phyloP scores from a whole-genome alignment of 805 yeast genomes.

The Teunomyces barrocoloradensis region DNA sequence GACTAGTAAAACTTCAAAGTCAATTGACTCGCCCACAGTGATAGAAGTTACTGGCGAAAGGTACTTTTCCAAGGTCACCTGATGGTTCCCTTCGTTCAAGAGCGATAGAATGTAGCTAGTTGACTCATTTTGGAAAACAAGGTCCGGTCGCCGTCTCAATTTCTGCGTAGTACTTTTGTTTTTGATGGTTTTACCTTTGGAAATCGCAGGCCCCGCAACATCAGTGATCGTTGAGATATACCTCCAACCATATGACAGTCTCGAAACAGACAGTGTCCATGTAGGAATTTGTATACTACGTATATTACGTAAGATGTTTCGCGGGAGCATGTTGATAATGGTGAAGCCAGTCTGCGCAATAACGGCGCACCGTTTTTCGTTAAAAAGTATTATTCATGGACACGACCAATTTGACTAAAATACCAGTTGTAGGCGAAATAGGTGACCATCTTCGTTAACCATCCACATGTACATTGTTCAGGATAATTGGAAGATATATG shows the following conservation, averaged over 20 bases:
- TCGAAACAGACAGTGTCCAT: background rate
- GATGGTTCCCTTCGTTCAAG: conserved; percentile 17
- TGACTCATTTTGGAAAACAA: conserved; percentile 21
- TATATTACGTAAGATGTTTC: background rate
- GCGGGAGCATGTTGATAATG: background rate
- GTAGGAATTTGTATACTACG: background rate
- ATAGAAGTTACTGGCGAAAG: conserved; percentile 60
- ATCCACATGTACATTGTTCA: no score
- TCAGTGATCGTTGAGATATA: background rate
- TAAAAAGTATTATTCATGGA: background rate
- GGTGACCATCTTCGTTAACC: no score
- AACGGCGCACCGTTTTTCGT: no score
- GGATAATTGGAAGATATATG: no score
- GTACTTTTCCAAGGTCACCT: conserved; percentile 21
- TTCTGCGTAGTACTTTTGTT: conserved; percentile 27
- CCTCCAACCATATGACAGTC: background rate
- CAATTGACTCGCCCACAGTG: conserved; percentile 71
- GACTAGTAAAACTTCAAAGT: conserved; percentile 47
- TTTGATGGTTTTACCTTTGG: conserved; percentile 10
- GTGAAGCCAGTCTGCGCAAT: background rate
- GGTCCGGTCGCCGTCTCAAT: conserved; percentile 21
- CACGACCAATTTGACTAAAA: background rate
- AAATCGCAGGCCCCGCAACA: background rate
- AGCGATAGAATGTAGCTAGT: conserved; percentile 23
- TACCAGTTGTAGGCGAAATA: no score